phyloP scores from a whole-genome alignment of 768 basidiomycete genomes.

The Macrolepiota albuminosa region DNA sequence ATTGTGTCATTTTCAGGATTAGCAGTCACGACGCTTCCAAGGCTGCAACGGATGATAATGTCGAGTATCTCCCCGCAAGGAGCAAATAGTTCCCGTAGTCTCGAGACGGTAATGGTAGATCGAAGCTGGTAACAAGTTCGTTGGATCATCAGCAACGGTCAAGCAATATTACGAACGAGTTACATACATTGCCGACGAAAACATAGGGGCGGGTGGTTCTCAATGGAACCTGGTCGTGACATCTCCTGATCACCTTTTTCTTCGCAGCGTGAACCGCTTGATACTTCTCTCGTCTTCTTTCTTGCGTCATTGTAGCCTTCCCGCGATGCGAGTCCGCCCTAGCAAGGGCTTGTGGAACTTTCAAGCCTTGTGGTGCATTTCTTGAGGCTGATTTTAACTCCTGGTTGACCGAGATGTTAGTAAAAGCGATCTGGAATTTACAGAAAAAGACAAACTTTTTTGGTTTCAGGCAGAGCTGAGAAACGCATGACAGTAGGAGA shows the following conservation, averaged over 20 bases:
- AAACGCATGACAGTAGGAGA: constrained; percentile 4
- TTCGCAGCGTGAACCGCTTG: constrained; percentile 24
- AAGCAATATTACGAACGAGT: background rate
- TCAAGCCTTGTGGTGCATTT: background rate
- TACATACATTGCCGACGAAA: constrained; percentile 62
- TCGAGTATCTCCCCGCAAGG: constrained; percentile 29
- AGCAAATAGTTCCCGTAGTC: constrained; percentile 29
- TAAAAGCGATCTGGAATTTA: background rate
- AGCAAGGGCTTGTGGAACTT: background rate
- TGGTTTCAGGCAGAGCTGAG: constrained; percentile 5
- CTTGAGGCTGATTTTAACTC: background rate
- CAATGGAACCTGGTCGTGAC: background rate
- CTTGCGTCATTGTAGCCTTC: constrained; percentile 2
- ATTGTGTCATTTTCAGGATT: constrained; percentile 14
- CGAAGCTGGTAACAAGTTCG: constrained; percentile 22
- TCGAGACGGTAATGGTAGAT: constrained; percentile 28
- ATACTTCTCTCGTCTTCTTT: constrained; percentile 11
- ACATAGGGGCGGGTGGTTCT: constrained; percentile 25
- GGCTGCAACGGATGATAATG: constrained; percentile 38
- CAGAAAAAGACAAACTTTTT: background rate
- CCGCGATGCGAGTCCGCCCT: constrained; percentile 2
- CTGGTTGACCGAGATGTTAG: background rate
- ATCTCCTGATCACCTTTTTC: constrained; percentile 14
- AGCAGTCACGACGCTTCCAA: constrained; percentile 31
- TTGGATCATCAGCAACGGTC: background rate